Evolutionary conservation across 768 basidiomycete genomes (phyloP), one percentile per base, ranked within the genome.

Genomic region (Myochromella boudieri): DNA sequence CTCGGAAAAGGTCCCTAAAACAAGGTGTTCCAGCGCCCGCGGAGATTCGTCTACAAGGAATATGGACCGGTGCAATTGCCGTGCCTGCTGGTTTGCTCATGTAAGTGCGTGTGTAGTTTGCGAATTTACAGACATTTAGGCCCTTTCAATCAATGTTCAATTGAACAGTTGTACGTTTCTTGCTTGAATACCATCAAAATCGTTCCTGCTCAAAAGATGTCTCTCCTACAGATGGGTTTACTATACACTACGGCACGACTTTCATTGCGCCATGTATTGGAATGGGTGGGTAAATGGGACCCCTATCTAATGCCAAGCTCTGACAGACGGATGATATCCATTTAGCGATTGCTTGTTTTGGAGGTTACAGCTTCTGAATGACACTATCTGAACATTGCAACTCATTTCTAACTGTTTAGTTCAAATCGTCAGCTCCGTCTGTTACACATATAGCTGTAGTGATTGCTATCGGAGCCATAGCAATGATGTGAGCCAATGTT

Each of bases 371-470:
- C 12, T 14, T 40, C 6, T 28, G 29, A 22, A 21, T 24, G 39
- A 28, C 32, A 17, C 22, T 10, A 9, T 33, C 14, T 18, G 8
- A 7, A n/a, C 12, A 25, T 37, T 28, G 14, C 14, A 32, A 14
- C 6, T 17, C 28, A 37, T 24, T 22, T 25, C n/a, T 22, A 27
- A 18, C 11, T 12, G 12, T 34, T 31, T 11, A 44, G 42, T 44
- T 24, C 42, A 44, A 44, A 37, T 45, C 6, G 26, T 46, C 24
- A 37, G 36, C 37, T 46, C 36, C 21, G 44, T 46, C 14, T 67
- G 64, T 39, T 70, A 69, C 52, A 69, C 69, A 1, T 69, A 70
- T 44, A 69, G 68, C 46, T 69, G 67, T 45, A 67, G 67, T 37
- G 69, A 70, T 49, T 70, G 69, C 49, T 68, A 69, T 49, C 59